phyloP scores from a whole-genome alignment of 2,329 filamentous ascomycete species.

The Hypoxylon sp. region DNA sequence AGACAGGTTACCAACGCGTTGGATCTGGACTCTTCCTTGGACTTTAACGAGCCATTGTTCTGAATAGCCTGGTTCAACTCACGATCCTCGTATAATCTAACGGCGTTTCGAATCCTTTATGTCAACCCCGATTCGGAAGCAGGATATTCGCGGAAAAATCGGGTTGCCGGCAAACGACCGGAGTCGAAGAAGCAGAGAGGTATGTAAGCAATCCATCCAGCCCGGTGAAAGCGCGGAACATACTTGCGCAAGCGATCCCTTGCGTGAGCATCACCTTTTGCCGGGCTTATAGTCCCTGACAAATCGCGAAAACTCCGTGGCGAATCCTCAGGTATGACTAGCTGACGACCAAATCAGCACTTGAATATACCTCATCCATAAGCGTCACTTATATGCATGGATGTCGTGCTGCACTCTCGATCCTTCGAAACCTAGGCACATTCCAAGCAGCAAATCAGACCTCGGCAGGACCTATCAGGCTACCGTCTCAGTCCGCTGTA shows the following conservation, averaged over 20 bases:
- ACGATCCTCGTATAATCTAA: constrained; percentile 10
- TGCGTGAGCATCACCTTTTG: constrained; percentile 2
- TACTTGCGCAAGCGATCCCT: constrained; percentile 5
- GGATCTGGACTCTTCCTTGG: constrained; percentile 23
- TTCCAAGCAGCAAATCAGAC: constrained; percentile 15
- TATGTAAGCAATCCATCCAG: constrained; percentile 4
- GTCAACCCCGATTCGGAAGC: neutral
- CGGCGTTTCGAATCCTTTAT: constrained; percentile 17
- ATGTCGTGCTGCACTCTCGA: constrained; percentile 22
- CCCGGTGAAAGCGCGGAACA: constrained; percentile 4
- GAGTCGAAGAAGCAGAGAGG: constrained; percentile 10
- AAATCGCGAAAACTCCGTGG: constrained; percentile 6
- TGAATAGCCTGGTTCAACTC: constrained; percentile 4
- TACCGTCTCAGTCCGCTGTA: constrained; percentile 15
- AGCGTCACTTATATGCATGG: constrained; percentile 29
- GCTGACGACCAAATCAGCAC: constrained; percentile 17
- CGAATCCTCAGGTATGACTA: constrained; percentile 1
- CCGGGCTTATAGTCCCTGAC: constrained; percentile 1
- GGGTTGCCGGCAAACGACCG: neutral
- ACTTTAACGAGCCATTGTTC: constrained; percentile 6
- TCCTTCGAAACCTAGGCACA: constrained; percentile 25
- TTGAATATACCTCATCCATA: constrained; percentile 29
- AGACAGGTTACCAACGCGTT: constrained; percentile 25
- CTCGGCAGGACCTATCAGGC: no score
- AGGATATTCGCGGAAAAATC: constrained; percentile 7